Evolutionary conservation across 768 basidiomycete species (phyloP), one percentile per base, ranked within the genome.

Genomic region (Scleroderma citrinum): DNA sequence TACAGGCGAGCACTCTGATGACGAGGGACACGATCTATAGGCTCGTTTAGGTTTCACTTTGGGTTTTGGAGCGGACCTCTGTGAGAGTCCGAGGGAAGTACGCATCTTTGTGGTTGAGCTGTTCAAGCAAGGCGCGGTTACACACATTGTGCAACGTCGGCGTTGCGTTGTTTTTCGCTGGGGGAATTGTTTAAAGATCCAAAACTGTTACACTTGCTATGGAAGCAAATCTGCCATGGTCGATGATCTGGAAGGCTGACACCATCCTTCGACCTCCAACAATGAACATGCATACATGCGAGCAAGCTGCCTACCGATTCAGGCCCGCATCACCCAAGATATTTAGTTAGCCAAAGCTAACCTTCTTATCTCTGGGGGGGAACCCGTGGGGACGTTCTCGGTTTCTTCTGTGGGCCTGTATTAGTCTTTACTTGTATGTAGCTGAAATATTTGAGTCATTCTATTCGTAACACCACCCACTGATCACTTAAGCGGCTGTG

Each of bases 71-170:
- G 66, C 55, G 48, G 61, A 68, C 43, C 70, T 74, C 51, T 54
- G 67, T 49, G 73, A 61, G 10, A 80, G 59, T 17, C 74, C 73
- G 7, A 87, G 70, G 14, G 69, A 63, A 5, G 71, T 66, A 32
- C 2, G 78, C 80, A 54, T 77, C 77, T 57, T 78, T 76, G 29
- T 88, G 71, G 16, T 86, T 79, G 16, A 92, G 76, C 59, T 87
- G 68, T 54, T 86, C 81, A 31, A 92, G 72, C 8, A 91, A 71
- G 3, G 80, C 83, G 37, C 79, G 82, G 61, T 92, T 92, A 44
- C 85, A n/a, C n/a, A n/a, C n/a, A n/a, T n/a, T n/a, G 77, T 11
- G 85, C 87, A 39, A 92, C 89, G 58, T 89, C 91, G 8, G 81
- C 83, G 61, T 87, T 81, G 19, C 89, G 82, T 56, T 89, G 83